Conservation (phyloP, 2,329 filamentous ascomycete genomes). For the Monosporascus ibericus region DNA sequence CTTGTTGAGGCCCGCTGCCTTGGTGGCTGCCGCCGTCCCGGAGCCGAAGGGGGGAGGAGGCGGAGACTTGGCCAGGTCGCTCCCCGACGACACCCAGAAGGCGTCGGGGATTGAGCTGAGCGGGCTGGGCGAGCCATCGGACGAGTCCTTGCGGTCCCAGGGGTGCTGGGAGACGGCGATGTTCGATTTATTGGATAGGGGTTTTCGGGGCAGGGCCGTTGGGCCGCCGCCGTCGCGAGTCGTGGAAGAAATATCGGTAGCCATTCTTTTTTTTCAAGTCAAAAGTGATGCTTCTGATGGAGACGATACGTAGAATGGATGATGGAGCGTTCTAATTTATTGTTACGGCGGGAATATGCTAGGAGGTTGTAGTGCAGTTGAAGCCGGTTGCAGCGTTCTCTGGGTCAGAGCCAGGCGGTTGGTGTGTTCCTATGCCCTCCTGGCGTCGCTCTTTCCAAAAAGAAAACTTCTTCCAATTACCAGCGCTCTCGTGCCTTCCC, state of each 20-base stretch:
- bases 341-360: background rate
- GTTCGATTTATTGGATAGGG: conserved; percentile 22
- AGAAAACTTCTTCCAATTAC: too few relatives aligned
- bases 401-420: too few relatives aligned
- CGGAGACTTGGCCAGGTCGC: conserved; percentile 19
- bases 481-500: background rate
- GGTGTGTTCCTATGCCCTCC: background rate
- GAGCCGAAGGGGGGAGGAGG: background rate
- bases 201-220: conserved; percentile 9
- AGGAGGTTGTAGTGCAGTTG: background rate
- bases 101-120: conserved; percentile 33
- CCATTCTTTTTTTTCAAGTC: conserved; percentile 2
- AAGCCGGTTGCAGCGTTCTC: too few relatives aligned
- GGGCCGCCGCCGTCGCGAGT: background rate
- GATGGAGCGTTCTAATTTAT: too few relatives aligned
- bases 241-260: background rate
- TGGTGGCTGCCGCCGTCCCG: too few relatives aligned
- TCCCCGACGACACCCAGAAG: conserved; percentile 24
- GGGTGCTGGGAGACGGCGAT: conserved; percentile 11
- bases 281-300: conserved; percentile 7
- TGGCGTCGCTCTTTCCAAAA: background rate
- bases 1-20: too few relatives aligned
- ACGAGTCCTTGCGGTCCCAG: conserved; percentile 31
- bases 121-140: conserved; percentile 28
- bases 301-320: background rate